Conservation (phyloP, 495 filamentous ascomycete genomes). For the Penicillium samsonianum region DNA sequence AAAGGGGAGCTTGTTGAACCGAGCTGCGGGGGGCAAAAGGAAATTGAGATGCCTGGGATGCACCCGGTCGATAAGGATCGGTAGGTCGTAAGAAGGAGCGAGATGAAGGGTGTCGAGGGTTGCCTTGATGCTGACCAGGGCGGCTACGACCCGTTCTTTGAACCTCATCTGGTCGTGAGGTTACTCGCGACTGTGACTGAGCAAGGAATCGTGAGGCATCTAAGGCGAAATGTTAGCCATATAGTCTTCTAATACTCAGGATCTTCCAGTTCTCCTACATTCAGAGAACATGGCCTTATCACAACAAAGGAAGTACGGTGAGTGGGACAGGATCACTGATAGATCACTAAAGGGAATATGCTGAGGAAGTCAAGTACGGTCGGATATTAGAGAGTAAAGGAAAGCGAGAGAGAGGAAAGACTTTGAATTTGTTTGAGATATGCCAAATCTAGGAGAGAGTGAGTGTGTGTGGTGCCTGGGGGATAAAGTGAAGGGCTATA, state of each 20-base stretch:
- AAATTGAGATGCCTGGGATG: constrained; percentile 71
- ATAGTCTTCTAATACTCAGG: neutral
- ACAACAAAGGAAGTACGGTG: constrained; percentile 18
- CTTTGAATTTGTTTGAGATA: constrained; percentile 6
- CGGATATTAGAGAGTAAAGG: neutral
- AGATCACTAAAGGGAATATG: constrained; percentile 10
- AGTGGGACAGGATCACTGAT: constrained; percentile 21
- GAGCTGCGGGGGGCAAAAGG: constrained; percentile 75
- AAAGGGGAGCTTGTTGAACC: constrained; percentile 79
- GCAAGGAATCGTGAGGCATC: constrained; percentile 97
- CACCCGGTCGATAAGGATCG: constrained; percentile 71
- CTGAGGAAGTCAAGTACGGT: constrained; percentile 2
- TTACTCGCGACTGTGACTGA: constrained; percentile 90
- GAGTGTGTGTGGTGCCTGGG: neutral
- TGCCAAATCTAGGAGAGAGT: constrained; percentile 6
- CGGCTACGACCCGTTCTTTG: constrained; percentile 52
- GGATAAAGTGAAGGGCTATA: constrained; percentile 10
- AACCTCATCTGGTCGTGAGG: constrained; percentile 62
- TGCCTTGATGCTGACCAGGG: constrained; percentile 42
- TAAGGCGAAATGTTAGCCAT: constrained; percentile 33
- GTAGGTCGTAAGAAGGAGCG: constrained; percentile 52
- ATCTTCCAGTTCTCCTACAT: constrained; percentile 63
- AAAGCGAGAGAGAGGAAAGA: neutral
- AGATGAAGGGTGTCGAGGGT: constrained; percentile 48
- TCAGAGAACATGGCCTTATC: constrained; percentile 84